A percentile compares a stretch with the other conserved stretches of the same genome.
phyloP scores from a whole-genome alignment of 305 asterid species.

The Fraxinus xanthoxyloides region DNA sequence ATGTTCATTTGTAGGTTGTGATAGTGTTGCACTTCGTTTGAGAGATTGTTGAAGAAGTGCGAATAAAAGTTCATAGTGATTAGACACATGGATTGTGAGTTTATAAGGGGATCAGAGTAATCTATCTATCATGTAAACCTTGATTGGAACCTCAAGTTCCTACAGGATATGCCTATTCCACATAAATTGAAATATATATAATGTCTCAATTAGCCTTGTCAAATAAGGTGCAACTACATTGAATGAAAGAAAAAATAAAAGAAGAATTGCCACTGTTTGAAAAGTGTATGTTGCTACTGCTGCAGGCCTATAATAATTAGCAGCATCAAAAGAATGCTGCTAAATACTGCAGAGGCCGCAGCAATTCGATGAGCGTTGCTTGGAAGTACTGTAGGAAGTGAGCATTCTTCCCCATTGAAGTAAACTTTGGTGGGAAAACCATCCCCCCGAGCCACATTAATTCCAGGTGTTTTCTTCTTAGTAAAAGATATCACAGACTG shows the following conservation, averaged over 20 bases:
- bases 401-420: constrained; percentile 81
- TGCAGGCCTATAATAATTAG: background rate
- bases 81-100: background rate
- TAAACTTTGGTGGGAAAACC: constrained; percentile 74
- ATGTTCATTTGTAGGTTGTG: background rate
- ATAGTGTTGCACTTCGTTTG: background rate
- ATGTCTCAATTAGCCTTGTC: background rate
- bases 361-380: constrained; percentile 24
- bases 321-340: background rate
- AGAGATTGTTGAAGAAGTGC: background rate
- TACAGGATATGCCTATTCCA: background rate
- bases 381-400: constrained; percentile 62
- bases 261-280: background rate
- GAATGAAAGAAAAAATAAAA: background rate
- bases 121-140: background rate
- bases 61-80: background rate
- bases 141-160: background rate
- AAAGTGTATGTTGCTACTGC: background rate
- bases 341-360: background rate
- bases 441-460: constrained; percentile 46
- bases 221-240: background rate
- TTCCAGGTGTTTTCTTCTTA: constrained; percentile 52
- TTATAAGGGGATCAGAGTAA: background rate
- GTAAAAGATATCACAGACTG: constrained; percentile 67
- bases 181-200: background rate